A percentile compares a stretch with the other conserved stretches of the same genome.
Conservation (phyloP, 768 basidiomycete genomes). For the Udeniomyces megalosporus region DNA sequence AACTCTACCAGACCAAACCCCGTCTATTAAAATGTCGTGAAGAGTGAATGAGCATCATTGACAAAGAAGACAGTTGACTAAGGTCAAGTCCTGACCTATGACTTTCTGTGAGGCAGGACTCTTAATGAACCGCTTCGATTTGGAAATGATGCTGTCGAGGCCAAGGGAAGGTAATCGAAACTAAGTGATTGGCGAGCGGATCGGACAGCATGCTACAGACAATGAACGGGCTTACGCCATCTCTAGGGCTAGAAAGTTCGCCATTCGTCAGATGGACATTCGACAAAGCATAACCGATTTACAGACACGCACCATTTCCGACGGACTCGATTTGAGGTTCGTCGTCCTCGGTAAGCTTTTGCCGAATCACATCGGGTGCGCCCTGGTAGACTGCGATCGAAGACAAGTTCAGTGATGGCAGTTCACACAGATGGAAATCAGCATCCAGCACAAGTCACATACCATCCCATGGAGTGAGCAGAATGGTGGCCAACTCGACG, state of each 20-base stretch:
- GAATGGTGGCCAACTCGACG: slow-evolving; percentile 16
- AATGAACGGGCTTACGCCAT: too few relatives aligned
- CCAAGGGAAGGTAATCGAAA: slow-evolving; percentile 30
- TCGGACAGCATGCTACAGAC: too few relatives aligned
- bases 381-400: slow-evolving; percentile 16
- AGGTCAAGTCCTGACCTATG: too few relatives aligned
- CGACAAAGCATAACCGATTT: too few relatives aligned
- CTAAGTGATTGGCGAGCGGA: not conserved
- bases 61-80: too few relatives aligned
- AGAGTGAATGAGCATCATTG: not conserved
- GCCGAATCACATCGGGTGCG: slow-evolving; percentile 35
- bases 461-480: slow-evolving; percentile 16
- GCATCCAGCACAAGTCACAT: too few relatives aligned
- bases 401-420: too few relatives aligned
- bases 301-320: too few relatives aligned
- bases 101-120: slow-evolving; percentile 70
- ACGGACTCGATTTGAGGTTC: slow-evolving; percentile 49
- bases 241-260: too few relatives aligned
- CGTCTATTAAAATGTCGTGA: not conserved
- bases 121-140: slow-evolving; percentile 77
- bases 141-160: slow-evolving; percentile 73
- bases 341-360: slow-evolving; percentile 44
- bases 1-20: slow-evolving; percentile 12
- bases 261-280: too few relatives aligned
- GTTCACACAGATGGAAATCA: too few relatives aligned